Evolutionary conservation across 768 basidiomycete genomes (phyloP).

Genomic region (Lactifluus pinguis): DNA sequence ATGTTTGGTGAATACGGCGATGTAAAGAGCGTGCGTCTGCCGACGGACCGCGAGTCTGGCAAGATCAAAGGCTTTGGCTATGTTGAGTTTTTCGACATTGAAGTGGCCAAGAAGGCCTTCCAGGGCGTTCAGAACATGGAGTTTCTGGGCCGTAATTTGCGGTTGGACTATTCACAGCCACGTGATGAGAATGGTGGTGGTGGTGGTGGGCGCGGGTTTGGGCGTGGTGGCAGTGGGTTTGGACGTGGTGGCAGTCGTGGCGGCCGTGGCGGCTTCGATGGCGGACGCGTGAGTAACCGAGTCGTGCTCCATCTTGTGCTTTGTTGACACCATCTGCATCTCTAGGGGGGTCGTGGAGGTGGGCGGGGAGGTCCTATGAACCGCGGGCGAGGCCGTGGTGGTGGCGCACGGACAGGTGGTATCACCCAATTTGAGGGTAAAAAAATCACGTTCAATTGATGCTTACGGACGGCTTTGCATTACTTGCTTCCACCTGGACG

Average conservation of each 20-base stretch:
- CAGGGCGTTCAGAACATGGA: slow-evolving; percentile 60
- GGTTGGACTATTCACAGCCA: slow-evolving; percentile 71
- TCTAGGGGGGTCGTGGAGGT: slow-evolving; percentile 25
- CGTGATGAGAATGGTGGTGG: slow-evolving; percentile 55
- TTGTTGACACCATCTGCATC: background rate
- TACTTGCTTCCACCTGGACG: background rate
- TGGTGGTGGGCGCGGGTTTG: slow-evolving; percentile 34
- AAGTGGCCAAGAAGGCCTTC: slow-evolving; percentile 72
- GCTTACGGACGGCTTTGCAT: background rate
- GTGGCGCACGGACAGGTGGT: slow-evolving; percentile 52
- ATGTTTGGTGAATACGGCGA: slow-evolving; percentile 81
- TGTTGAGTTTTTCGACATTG: slow-evolving; percentile 83
- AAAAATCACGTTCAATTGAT: slow-evolving; percentile 47
- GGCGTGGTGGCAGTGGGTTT: slow-evolving; percentile 31
- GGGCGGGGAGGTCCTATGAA: slow-evolving; percentile 35
- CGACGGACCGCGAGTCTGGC: slow-evolving; percentile 88
- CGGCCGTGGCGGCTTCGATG: slow-evolving; percentile 34
- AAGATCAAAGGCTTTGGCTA: slow-evolving; percentile 94
- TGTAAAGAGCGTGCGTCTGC: slow-evolving; percentile 80
- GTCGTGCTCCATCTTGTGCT: background rate
- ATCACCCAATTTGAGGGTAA: slow-evolving; percentile 57
- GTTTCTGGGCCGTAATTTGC: slow-evolving; percentile 69
- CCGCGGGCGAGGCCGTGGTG: slow-evolving; percentile 32
- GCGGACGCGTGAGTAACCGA: slow-evolving; percentile 32
- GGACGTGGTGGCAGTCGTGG: slow-evolving; percentile 33